Evolutionary conservation across 2,329 filamentous ascomycete species (phyloP).

Genomic region (Fusarium sp.): DNA sequence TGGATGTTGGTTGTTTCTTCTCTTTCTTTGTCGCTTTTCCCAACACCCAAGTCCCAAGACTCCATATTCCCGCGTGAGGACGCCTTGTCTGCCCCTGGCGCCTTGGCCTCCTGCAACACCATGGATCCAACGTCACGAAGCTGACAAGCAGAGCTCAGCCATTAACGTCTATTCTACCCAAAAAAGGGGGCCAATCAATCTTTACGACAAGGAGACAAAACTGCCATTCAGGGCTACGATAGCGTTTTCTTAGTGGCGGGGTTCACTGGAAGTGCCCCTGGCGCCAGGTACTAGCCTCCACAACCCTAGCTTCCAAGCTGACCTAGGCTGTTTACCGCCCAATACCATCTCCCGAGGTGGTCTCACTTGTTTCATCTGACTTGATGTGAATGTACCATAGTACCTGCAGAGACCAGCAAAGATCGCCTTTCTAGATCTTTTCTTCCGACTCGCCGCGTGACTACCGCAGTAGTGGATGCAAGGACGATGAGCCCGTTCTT

Average conservation of each 20-base stretch:
- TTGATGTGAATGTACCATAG: conserved; percentile 9
- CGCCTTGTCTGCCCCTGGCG: conserved; percentile 16
- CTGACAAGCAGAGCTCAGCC: conserved; percentile 25
- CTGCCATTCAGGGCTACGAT: conserved; percentile 31
- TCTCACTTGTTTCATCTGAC: conserved; percentile 41
- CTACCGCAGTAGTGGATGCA: too few relatives aligned
- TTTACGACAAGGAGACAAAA: conserved; percentile 7
- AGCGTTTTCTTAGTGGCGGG: conserved; percentile 35
- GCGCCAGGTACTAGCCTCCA: conserved; percentile 34
- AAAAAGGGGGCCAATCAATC: conserved; percentile 45
- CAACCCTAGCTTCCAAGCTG: conserved; percentile 3
- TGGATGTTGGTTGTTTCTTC: not conserved
- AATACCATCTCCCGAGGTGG: conserved; percentile 25
- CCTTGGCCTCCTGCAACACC: conserved; percentile 20
- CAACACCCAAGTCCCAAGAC: not conserved
- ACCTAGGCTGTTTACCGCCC: conserved; percentile 16
- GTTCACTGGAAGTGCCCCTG: conserved; percentile 30
- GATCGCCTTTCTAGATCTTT: conserved; percentile 28
- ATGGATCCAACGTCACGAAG: conserved; percentile 31
- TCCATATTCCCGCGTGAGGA: conserved; percentile 10
- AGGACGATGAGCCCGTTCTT: not conserved
- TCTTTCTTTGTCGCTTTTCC: not conserved
- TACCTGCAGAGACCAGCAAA: conserved; percentile 19
- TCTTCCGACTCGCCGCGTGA: conserved; percentile 1
- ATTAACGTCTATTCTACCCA: conserved; percentile 26